These are phyloP conservation scores for Trichoderma koningiopsis DNA, from an alignment of 2,329 filamentous ascomycete genomes.

Conservation along the genomic window DNA sequence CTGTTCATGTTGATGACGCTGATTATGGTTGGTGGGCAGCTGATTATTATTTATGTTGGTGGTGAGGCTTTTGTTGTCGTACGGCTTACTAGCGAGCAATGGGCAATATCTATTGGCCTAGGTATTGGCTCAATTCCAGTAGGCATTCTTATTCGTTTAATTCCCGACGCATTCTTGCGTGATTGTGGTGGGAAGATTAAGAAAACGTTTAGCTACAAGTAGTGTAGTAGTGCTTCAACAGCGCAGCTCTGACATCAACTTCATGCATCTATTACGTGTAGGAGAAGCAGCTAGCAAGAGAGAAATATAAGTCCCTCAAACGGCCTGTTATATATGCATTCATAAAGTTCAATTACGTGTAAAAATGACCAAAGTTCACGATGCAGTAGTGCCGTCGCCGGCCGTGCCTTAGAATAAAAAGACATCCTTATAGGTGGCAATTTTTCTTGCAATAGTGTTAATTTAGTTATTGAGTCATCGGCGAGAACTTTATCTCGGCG, in stretches of 20 bases:
- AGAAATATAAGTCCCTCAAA: not conserved
- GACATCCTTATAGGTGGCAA: not conserved
- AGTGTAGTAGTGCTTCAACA: not conserved
- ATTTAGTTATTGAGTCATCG: too few species aligned
- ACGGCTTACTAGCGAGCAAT: constrained; percentile 44
- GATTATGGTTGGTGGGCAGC: constrained; percentile 85
- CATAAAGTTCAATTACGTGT: not conserved
- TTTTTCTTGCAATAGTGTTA: not conserved
- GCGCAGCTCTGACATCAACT: not conserved
- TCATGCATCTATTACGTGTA: not conserved
- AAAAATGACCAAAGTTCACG: not conserved
- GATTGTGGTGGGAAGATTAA: too few species aligned
- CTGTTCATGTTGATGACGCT: constrained; percentile 86
- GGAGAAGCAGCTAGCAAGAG: not conserved
- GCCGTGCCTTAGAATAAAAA: not conserved
- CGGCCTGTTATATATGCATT: not conserved
- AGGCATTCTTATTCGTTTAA: constrained; percentile 65
- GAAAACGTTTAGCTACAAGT: too few species aligned
- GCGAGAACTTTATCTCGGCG: too few species aligned
- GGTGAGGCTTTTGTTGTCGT: constrained; percentile 45
- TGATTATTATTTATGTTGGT: constrained; percentile 87
- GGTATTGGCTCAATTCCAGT: not conserved
- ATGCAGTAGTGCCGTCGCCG: not conserved
- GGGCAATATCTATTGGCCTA: not conserved
- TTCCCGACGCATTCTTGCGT: constrained; percentile 47